phyloP scores from a whole-genome alignment of 2,329 filamentous ascomycete species.

The Fusarium virguliforme region DNA sequence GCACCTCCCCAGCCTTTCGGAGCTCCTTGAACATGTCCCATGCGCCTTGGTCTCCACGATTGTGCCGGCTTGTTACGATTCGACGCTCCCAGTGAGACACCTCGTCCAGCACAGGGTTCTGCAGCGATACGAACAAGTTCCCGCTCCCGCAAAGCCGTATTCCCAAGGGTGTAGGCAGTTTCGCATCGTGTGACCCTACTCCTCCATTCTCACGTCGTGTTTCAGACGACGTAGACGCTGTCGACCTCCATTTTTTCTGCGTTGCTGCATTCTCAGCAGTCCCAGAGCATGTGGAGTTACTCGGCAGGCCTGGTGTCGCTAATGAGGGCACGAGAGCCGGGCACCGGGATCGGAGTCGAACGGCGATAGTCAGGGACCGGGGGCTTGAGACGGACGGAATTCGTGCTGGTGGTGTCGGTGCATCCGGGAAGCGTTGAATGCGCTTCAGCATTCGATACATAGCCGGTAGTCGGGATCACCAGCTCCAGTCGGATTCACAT shows the following conservation, averaged over 20 bases:
- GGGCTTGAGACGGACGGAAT: slow-evolving; percentile 26
- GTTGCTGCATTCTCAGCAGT: slow-evolving; percentile 14
- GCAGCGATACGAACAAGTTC: neutral
- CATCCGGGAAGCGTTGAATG: slow-evolving; percentile 35
- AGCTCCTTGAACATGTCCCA: slow-evolving; percentile 52
- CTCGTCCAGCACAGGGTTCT: slow-evolving; percentile 24
- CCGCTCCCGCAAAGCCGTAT: slow-evolving; percentile 20
- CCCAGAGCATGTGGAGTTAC: slow-evolving; percentile 24
- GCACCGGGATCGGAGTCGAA: slow-evolving; percentile 24
- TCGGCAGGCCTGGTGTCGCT: slow-evolving; percentile 16
- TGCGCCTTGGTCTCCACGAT: slow-evolving; percentile 45
- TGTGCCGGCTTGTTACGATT: slow-evolving; percentile 40
- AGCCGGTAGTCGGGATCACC: slow-evolving; percentile 44
- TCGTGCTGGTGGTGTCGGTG: slow-evolving; percentile 41
- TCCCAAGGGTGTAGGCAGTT: slow-evolving; percentile 27
- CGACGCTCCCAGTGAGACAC: slow-evolving; percentile 41
- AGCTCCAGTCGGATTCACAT: slow-evolving; percentile 40
- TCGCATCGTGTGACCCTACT: slow-evolving; percentile 35
- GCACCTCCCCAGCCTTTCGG: slow-evolving; percentile 29
- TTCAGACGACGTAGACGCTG: slow-evolving; percentile 13
- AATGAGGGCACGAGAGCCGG: slow-evolving; percentile 40
- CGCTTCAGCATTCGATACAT: slow-evolving; percentile 53
- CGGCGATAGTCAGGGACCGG: slow-evolving; percentile 20
- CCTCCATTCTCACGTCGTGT: slow-evolving; percentile 30
- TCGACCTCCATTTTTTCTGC: slow-evolving; percentile 21